Evolutionary conservation across 345 rosid genomes (phyloP).

Genomic region (Syzygium grande): DNA sequence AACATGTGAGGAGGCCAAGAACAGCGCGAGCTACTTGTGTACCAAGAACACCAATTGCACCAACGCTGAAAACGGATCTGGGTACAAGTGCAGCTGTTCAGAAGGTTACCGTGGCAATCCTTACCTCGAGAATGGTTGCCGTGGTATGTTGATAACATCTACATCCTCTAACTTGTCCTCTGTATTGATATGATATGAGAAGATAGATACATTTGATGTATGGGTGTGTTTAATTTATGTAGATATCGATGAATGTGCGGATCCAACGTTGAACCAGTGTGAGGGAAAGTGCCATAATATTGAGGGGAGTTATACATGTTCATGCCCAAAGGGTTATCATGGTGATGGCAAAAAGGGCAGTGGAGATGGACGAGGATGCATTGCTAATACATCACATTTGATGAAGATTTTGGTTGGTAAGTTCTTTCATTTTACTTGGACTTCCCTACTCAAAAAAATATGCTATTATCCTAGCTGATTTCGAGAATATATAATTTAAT

Average conservation of each 20-base stretch:
- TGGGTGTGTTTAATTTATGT: neutral
- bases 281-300: too few species aligned
- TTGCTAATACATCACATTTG: neutral
- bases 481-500: too few species aligned
- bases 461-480: too few species aligned
- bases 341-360: too few species aligned
- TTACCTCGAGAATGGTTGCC: neutral
- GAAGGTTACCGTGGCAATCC: slow-evolving; percentile 17
- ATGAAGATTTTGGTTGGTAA: neutral
- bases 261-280: too few species aligned
- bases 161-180: neutral
- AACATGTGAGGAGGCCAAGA: neutral
- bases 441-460: too few species aligned
- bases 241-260: neutral
- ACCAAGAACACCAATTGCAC: neutral
- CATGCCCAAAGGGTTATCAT: too few species aligned
- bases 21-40: neutral
- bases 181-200: too few species aligned
- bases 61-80: neutral
- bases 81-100: slow-evolving; percentile 13
- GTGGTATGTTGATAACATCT: neutral
- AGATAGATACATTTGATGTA: neutral
- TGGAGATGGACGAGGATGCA: neutral
- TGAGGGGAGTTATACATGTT: too few species aligned
- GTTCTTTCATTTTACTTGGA: neutral